Evolutionary conservation across 1,284 basidiomycete species (phyloP), one percentile per base, ranked within the genome.

Genomic region (Microbotryum saponariae): DNA sequence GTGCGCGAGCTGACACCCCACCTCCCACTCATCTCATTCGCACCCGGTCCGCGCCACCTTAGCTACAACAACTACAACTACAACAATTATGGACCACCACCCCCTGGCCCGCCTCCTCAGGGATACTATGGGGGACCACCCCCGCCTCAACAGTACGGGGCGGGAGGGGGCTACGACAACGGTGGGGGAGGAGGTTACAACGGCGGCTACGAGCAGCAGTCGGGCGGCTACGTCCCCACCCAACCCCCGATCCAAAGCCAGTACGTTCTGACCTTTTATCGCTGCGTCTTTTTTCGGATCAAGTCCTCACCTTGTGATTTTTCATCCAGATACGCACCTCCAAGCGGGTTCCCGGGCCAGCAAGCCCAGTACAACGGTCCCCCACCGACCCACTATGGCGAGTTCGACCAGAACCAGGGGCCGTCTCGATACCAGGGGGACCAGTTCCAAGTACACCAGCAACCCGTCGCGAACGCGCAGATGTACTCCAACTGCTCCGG

Each of bases 401-500:
- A 33, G 4, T 58, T 45, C 20, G n/a, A 59, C 18, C 63, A 64
- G 49, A 63, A 59, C 29, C n/a, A 60, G 6, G 61, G 56, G 7
- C 71, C 71, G 10, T 54, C 62, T 27, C 70, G 69, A 53, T 72
- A 71, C 60, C 65, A 69, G 45, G 60, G 63, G 29, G 61, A 60
- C 2, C 65, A 66, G 37, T 65, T 67, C 37, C 59, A 65, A 45
- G 54, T 64, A 48, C 68, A 72, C 57, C 54, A 42, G 2, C 50
- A 54, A 37, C 65, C 65, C 27, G 54, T 51, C 5, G 20, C 23
- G 5, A 29, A 59, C 12, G 61, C 61, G 37, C 59, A 59, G 27
- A 42, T 64, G 59, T 73, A 73, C 65, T 73, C 71, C 10, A 64
- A 73, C 45, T 66, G 72, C 62, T 61, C 67, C 18, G 73, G 73